A percentile compares a stretch with the other conserved stretches of the same genome.
Evolutionary conservation across 2,329 filamentous ascomycete genomes (phyloP).

Genomic region (Penicillium paneum): DNA sequence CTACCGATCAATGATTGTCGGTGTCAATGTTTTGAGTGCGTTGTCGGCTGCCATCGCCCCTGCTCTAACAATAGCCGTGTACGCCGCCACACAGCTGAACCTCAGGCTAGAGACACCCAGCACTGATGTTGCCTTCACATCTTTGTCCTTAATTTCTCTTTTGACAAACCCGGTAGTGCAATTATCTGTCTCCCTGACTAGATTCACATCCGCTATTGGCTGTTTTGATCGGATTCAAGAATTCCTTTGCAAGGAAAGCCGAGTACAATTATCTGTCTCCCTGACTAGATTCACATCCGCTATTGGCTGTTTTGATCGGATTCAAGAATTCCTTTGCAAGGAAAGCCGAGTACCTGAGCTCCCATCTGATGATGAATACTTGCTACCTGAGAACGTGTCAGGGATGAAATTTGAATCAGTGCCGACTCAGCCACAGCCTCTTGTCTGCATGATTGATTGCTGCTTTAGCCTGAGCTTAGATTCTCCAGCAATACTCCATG

Average conservation of each 20-base stretch:
- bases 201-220: background rate
- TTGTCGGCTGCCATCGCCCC: background rate
- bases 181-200: background rate
- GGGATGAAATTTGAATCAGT: background rate
- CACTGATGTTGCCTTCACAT: background rate
- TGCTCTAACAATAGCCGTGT: background rate
- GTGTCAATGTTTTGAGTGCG: background rate
- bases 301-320: background rate
- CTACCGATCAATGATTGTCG: background rate
- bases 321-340: background rate
- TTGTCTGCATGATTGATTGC: background rate
- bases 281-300: background rate
- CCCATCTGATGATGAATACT: background rate
- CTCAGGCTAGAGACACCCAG: background rate
- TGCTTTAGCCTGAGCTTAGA: background rate
- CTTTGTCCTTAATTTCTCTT: background rate
- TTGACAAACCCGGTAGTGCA: background rate
- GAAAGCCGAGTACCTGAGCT: background rate
- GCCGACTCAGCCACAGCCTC: background rate
- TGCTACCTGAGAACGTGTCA: background rate
- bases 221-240: background rate
- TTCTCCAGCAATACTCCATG: background rate
- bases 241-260: background rate
- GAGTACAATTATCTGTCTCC: background rate
- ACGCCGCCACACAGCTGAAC: background rate